Evolutionary conservation across 2,329 filamentous ascomycete species (phyloP), one percentile per base, ranked within the genome.

Genomic region (Cladophialophora bantiana): DNA sequence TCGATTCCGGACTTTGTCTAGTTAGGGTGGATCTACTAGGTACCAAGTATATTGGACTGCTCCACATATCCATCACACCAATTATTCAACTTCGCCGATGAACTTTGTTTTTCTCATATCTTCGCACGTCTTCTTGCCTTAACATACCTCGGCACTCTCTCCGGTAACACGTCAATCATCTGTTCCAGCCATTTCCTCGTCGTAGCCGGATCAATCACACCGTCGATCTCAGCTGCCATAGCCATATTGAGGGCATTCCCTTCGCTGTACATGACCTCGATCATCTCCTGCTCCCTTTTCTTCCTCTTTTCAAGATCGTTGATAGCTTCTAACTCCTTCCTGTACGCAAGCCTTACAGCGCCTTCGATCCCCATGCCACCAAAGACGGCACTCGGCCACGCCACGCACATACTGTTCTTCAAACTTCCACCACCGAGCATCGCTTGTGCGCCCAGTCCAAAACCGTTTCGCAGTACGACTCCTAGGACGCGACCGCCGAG

Each of bases 331-430:
- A 68, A 52, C 42, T 68, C 67, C 13, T 68, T 68, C 40, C 18
- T 64, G 67, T 67, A 68, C 26, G 64, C 67, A 56, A 68, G 67
- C 56, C 67, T 63, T 40, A 68, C 67, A 31, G 67, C 67, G 40
- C 67, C 67, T 62, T 68, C 67, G 59, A 68, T 68, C 2, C 67
- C 67, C 67, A 68, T 68, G 50, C 67, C 67, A 12, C 67, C 67
- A 45, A 68, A 68, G 56, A 68, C 67, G 55, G 59, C 67, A 59
- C 59, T 68, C 40, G 67, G 67, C 67, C 67, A 68, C 56, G 67
- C 67, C 59, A 68, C 67, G 56, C 64, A 64, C 67, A 68, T 66
- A 60, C 67, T 68, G 60, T 68, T 68, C n/a, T 56, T 66, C 64
- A 68, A 59, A 50, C 67, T 68, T 53, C 64, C 67, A 56, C 67